Evolutionary conservation across 129 eudicot species (phyloP).

Genomic region (Helichrysum umbraculigerum): DNA sequence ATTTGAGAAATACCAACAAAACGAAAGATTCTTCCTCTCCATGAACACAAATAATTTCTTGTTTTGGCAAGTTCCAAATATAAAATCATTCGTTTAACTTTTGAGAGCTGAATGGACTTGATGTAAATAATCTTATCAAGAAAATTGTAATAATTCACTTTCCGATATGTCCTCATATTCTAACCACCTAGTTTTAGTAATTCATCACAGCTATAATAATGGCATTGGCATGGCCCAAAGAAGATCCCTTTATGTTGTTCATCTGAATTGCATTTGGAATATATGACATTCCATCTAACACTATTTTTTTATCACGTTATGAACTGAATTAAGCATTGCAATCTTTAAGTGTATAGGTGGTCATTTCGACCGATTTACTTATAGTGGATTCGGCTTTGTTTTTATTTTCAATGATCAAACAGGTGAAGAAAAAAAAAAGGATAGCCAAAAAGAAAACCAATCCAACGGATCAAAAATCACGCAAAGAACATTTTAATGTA

Average conservation of each 20-base stretch:
- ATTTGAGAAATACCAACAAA: neutral
- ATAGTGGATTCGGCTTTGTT: neutral
- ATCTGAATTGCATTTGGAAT: neutral
- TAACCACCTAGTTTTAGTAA: neutral
- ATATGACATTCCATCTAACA: neutral
- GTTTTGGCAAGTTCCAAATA: neutral
- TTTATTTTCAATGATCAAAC: too few relatives aligned
- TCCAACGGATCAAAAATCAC: neutral
- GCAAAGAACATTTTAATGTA: neutral
- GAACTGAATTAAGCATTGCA: neutral
- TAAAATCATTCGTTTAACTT: neutral
- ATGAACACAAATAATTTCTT: constrained; percentile 18
- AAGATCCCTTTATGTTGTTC: neutral
- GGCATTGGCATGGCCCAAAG: neutral
- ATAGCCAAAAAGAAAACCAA: neutral
- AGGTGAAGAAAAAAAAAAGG: neutral
- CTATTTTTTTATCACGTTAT: neutral
- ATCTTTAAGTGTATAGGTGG: neutral
- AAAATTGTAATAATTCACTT: neutral
- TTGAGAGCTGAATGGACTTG: neutral
- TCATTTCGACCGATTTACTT: neutral
- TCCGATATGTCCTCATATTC: too few relatives aligned
- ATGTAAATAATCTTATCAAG: neutral
- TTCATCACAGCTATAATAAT: neutral
- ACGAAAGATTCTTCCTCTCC: neutral